Conservation (phyloP, 208 protist species). For the Trichomonas gallinae region DNA sequence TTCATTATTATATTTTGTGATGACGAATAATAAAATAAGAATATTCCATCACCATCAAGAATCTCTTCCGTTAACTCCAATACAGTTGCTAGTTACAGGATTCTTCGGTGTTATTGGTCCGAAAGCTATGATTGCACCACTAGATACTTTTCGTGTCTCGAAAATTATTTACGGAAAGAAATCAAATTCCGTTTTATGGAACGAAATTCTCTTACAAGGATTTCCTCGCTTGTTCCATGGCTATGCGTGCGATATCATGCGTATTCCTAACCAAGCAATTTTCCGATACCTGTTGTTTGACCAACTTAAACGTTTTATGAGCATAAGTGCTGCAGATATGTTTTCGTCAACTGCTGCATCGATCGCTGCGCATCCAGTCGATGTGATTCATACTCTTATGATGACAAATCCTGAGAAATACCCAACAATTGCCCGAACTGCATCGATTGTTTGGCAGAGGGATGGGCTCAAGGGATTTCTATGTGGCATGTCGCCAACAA, state of each 20-base stretch:
- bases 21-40: too few species aligned
- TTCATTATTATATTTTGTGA: too few species aligned
- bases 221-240: not conserved
- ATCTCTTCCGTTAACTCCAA: not conserved
- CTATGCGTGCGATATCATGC: not conserved
- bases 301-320: not conserved
- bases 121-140: not conserved
- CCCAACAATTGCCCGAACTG: not conserved
- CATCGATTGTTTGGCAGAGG: not conserved
- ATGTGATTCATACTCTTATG: slow-evolving; percentile 2
- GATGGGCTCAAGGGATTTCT: not conserved
- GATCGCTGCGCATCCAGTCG: not conserved
- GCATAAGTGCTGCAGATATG: not conserved
- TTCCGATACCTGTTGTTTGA: not conserved
- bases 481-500: not conserved
- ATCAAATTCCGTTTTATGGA: not conserved
- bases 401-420: not conserved
- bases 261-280: not conserved
- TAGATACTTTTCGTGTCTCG: not conserved
- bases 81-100: not conserved
- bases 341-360: not conserved
- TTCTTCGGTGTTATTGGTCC: not conserved
- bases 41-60: too few species aligned
- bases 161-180: not conserved
- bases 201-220: not conserved